These are phyloP conservation scores for Carnegiea gigantea DNA, from an alignment of 179 eudicot species.

Conservation along the genomic window DNA sequence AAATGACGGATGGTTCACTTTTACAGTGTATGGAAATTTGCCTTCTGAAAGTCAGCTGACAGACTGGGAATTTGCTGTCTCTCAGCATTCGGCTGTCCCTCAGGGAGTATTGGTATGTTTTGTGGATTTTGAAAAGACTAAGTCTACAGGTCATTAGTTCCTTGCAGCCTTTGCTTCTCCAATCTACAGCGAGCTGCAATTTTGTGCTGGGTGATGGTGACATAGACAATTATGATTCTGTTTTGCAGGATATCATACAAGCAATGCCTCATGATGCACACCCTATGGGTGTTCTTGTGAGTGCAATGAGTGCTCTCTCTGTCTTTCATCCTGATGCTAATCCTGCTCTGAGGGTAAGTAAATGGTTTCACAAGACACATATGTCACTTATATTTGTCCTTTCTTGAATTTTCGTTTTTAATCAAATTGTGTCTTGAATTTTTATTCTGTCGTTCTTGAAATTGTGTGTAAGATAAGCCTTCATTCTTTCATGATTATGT, in stretches of 20 bases:
- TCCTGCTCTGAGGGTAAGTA: constrained; percentile 95
- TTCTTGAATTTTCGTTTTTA: too few relatives aligned
- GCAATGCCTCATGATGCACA: constrained; percentile 99
- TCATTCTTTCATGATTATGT: background rate
- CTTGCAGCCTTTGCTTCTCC: background rate
- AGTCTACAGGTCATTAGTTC: background rate
- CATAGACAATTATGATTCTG: background rate
- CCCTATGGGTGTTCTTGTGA: constrained; percentile 98
- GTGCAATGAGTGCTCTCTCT: constrained; percentile 95
- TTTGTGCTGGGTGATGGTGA: background rate
- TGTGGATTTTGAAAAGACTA: background rate
- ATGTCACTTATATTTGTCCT: background rate
- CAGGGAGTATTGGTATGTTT: constrained; percentile 82
- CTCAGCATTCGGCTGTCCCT: constrained; percentile 97
- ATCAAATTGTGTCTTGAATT: background rate
- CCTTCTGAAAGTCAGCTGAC: constrained; percentile 85
- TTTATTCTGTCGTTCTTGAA: background rate
- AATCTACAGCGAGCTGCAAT: constrained; percentile 6
- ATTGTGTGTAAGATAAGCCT: background rate
- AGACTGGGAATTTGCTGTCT: constrained; percentile 92
- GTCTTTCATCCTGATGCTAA: constrained; percentile 97
- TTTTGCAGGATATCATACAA: constrained; percentile 86
- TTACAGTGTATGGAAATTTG: constrained; percentile 87
- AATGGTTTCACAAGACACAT: background rate
- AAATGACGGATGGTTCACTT: background rate